These are phyloP conservation scores for Citrus inodora DNA, from an alignment of 345 rosid genomes.

Conservation along the genomic window DNA sequence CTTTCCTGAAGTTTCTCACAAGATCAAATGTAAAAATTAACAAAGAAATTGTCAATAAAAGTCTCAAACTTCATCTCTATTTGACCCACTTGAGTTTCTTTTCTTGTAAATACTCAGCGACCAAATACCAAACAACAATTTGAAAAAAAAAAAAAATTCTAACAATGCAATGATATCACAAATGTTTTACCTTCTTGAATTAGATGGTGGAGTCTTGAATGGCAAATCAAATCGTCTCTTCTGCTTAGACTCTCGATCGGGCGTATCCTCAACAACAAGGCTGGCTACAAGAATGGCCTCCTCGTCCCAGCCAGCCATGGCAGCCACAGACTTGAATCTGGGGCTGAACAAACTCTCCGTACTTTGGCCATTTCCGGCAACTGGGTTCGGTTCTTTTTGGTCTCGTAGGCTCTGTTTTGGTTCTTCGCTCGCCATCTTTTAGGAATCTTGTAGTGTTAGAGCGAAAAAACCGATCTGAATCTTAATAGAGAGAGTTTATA, in stretches of 20 bases:
- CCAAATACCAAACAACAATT: not conserved
- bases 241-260: constrained; percentile 57
- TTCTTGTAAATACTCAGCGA: not conserved
- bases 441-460: not conserved
- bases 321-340: constrained; percentile 79
- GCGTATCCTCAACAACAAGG: constrained; percentile 84
- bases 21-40: not conserved
- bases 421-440: constrained; percentile 45
- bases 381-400: constrained; percentile 24
- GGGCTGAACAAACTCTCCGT: constrained; percentile 61
- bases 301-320: constrained; percentile 99
- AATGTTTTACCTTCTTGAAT: constrained; percentile 65
- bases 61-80: not conserved
- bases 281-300: constrained; percentile 72
- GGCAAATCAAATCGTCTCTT: constrained; percentile 52
- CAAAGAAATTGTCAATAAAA: not conserved
- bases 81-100: not conserved
- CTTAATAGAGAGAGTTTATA: constrained; percentile 1
- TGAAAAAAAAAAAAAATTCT: not conserved
- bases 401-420: constrained; percentile 24
- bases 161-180: not conserved
- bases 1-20: not conserved
- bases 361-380: constrained; percentile 21
- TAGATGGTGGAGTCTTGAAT: constrained; percentile 65
- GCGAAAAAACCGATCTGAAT: not conserved